phyloP scores from a whole-genome alignment of 176 grass and related monocot species.

The Musa troglodytarum region DNA sequence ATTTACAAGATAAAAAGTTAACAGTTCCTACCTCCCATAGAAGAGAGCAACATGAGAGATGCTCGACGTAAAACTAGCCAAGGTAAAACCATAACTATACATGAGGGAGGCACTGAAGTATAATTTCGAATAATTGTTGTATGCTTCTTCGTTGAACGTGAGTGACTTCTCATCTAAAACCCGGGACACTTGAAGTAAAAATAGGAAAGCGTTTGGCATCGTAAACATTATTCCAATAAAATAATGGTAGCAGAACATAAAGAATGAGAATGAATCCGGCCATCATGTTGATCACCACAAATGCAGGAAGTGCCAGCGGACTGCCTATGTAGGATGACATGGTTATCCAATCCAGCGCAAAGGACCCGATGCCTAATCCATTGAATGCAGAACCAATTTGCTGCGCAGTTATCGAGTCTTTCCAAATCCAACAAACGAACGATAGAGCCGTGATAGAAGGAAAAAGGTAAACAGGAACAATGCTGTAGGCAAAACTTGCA shows the following conservation, averaged over 20 bases:
- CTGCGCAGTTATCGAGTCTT: too few relatives aligned
- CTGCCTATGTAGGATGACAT: too few relatives aligned
- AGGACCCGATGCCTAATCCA: background rate
- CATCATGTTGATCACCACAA: too few relatives aligned
- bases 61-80: too few relatives aligned
- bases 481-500: slow-evolving; percentile 17
- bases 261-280: too few relatives aligned
- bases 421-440: too few relatives aligned
- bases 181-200: background rate
- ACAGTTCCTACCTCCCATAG: too few relatives aligned
- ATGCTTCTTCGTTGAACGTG: background rate
- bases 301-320: too few relatives aligned
- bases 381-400: slow-evolving; percentile 14
- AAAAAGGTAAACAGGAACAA: slow-evolving; percentile 10
- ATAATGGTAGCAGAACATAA: background rate
- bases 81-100: background rate
- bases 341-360: too few relatives aligned
- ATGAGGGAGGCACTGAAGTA: background rate
- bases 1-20: too few relatives aligned
- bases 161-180: slow-evolving; percentile 20
- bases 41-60: too few relatives aligned
- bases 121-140: background rate
- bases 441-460: background rate
- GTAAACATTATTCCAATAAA: slow-evolving; percentile 28
- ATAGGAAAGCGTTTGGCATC: slow-evolving; percentile 29